Base-by-base conservation (phyloP, 352 stramenopile species). In the Pythium rhizo-oryzae region DNA sequence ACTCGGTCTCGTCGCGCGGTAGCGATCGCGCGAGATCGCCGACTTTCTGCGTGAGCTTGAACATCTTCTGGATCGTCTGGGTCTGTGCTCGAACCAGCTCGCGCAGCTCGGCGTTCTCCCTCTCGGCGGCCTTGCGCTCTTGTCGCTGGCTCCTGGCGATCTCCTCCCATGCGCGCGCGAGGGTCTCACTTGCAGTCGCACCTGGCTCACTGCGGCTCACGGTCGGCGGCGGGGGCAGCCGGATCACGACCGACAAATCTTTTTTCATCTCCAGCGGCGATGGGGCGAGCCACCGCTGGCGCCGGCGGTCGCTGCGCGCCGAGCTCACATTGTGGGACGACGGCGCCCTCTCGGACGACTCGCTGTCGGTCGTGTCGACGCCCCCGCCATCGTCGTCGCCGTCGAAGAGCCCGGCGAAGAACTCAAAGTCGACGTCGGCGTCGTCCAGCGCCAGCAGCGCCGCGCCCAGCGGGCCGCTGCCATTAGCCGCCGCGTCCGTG, bases 381-480 rank as follows among this genome's bases (percentile, higher is more conserved):
- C 16, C 47, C 9, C 44, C 49, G 23, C 47, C 25, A 37, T 49
- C 37, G 21, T 51, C 21, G 11, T 24, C 8, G 9, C 47, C 21
- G n/a, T 61, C 55, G 30, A 61, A 39, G n/a, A 61, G 37, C 55
- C n/a, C 55, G 9, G 18, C 23, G 55, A 61, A 51, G 23, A 61
- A 51, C 19, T 39, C 55, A 15, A 37, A 50, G 41, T 61, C 55
- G 9, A 18, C 53, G 33, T 59, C 53, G 5, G 47, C 35, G 23
- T 51, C 35, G 55, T 61, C 55, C 35, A 61, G 55, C 55, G 24
- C 35, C 11, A 25, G 11, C 23, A 61, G 55, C 37, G 55, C 55
- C 55, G n/a, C 55, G n/a, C 25, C 21, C 37, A 61, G 8, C 11
- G 23, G n/a, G 11, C 21, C n/a, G 21, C 12, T 37, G 54, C 37